Evolutionary conservation across 805 yeast genomes (phyloP).

Genomic region (baker's yeast (Saccharomyces cerevisiae)): DNA sequence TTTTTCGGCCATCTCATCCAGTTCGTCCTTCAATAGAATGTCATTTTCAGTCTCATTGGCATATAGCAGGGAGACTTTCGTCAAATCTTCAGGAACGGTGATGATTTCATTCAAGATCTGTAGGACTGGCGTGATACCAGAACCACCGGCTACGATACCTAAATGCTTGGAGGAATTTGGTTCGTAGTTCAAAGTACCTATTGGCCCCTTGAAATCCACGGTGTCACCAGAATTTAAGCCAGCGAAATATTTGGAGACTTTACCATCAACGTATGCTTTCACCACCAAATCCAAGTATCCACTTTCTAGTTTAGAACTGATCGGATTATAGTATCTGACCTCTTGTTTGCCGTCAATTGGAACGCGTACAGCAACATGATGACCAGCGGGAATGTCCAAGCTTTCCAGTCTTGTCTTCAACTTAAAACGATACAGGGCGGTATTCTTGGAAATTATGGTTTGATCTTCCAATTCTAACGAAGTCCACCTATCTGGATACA

Average conservation of each 20-base stretch:
- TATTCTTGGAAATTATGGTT: constrained; percentile 60
- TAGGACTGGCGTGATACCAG: constrained; percentile 84
- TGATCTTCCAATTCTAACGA: constrained; percentile 64
- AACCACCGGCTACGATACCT: constrained; percentile 74
- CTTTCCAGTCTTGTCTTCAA: constrained; percentile 52
- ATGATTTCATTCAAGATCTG: constrained; percentile 67
- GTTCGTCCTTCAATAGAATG: constrained; percentile 60
- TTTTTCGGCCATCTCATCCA: constrained; percentile 57
- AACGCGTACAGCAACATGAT: constrained; percentile 55
- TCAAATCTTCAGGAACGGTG: constrained; percentile 58
- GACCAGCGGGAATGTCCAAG: constrained; percentile 64
- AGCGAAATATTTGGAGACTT: constrained; percentile 61
- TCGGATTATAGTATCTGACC: constrained; percentile 67
- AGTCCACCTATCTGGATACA: constrained; percentile 49
- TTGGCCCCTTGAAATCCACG: constrained; percentile 71
- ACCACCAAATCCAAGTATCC: constrained; percentile 74
- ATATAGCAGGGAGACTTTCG: constrained; percentile 53
- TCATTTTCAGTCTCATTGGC: constrained; percentile 75
- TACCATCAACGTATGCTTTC: constrained; percentile 67
- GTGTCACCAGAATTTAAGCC: constrained; percentile 53
- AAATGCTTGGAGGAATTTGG: constrained; percentile 54
- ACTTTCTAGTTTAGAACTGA: constrained; percentile 56
- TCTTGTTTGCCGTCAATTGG: constrained; percentile 30
- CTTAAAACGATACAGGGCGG: constrained; percentile 67
- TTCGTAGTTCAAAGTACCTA: constrained; percentile 59